Base-by-base conservation (phyloP, 176 grass and related monocot species). In the Carex pumila region DNA sequence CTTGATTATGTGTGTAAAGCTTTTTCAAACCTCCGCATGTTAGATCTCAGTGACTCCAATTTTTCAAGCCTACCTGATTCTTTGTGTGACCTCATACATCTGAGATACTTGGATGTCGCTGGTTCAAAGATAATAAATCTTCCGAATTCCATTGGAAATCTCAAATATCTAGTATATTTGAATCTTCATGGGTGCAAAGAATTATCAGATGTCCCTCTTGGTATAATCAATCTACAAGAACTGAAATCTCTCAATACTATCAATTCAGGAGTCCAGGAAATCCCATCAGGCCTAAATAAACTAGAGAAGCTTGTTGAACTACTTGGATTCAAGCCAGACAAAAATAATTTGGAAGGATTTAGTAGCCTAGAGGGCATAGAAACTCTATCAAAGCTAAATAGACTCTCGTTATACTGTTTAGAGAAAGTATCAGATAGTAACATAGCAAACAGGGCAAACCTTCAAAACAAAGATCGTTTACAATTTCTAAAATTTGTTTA, bases 121-220 rank as follows among this genome's bases (percentile, higher is more conserved):
- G 1, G 0, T 30, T 79, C 74, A 29, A 34, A 54, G 2, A 56
- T 79, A 55, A 14, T 0, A 17, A 79, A 0, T 57, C 7, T 79
- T 79, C 74, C 74, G 0, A 1, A 9, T 5, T 79, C 74, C 13
- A 15, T 79, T 30, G 21, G 49, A 36, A 12, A 79, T 34, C 74
- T 79, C 9, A 57, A 3, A 79, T 34, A 15, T 4, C 21, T 32
- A 34, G 47, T 52, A 30, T 79, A 55, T 57, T 79, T 79, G 15
- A 0, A 11, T 79, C 43, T 79, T 0, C 0, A 0, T 0, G 0
- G 0, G 0, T 79, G 74, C 22, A 7, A 1, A 32, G 2, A 34
- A 0, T 79, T 79, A 12, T 31, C 19, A 6, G 3, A 52, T 15
- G 6, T 78, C 21, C 73, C 73, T 15, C 4, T 0, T 13, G 31